These are phyloP conservation scores for Penicillium herquei DNA, from an alignment of 495 filamentous ascomycete genomes.

Conservation along the genomic window DNA sequence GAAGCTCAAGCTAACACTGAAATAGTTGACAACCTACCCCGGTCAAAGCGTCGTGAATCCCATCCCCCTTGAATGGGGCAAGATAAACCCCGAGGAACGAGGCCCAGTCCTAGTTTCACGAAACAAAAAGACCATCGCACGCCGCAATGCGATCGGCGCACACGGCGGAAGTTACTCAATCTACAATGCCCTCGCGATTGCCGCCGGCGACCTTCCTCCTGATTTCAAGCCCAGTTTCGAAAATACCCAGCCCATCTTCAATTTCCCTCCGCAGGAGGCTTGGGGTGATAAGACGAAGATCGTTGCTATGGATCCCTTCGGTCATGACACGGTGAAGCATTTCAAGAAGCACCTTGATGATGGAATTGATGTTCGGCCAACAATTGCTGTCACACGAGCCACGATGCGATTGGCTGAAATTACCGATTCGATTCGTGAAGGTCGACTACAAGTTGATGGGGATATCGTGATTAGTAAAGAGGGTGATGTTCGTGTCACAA, in stretches of 20 bases:
- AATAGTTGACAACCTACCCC: slow-evolving; percentile 79
- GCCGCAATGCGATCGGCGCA: slow-evolving; percentile 84
- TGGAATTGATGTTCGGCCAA: slow-evolving; percentile 91
- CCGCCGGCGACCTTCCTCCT: slow-evolving; percentile 80
- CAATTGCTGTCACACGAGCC: slow-evolving; percentile 90
- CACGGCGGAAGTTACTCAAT: slow-evolving; percentile 96
- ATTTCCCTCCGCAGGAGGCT: slow-evolving; percentile 82
- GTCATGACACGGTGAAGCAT: slow-evolving; percentile 63
- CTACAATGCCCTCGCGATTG: slow-evolving; percentile 92
- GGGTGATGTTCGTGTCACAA: slow-evolving; percentile 92
- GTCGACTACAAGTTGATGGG: slow-evolving; percentile 81
- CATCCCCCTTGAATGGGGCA: slow-evolving; percentile 83
- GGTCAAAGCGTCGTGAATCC: slow-evolving; percentile 92
- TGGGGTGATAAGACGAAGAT: slow-evolving; percentile 94
- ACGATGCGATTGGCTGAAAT: slow-evolving; percentile 97
- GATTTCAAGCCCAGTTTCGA: slow-evolving; percentile 92
- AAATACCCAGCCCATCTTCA: slow-evolving; percentile 87
- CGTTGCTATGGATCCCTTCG: slow-evolving; percentile 94
- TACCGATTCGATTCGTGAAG: slow-evolving; percentile 76
- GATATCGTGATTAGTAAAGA: slow-evolving; percentile 79
- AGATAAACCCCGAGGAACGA: slow-evolving; percentile 66
- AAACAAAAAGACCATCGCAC: slow-evolving; percentile 68
- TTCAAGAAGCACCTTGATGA: slow-evolving; percentile 45
- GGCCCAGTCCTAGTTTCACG: slow-evolving; percentile 92
- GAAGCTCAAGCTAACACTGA: neutral